Evolutionary conservation across 805 yeast genomes (phyloP).

Genomic region (Yarrowia deformans): DNA sequence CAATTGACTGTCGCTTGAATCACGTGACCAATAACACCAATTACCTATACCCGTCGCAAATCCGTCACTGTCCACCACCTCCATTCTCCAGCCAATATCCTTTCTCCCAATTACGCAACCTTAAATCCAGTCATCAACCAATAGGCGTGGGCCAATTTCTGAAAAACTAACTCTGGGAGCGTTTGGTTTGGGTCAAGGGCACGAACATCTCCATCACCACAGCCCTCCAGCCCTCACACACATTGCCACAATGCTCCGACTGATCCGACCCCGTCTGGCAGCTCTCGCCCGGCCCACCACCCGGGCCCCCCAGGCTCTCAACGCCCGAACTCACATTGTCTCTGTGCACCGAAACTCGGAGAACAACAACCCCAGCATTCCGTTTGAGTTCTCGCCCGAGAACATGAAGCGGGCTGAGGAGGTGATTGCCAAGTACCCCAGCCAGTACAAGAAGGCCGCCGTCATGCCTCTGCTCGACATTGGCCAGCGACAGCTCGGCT

Average conservation of each 20-base stretch:
- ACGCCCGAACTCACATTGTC: constrained; percentile 43
- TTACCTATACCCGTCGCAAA: neutral
- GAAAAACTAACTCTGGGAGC: constrained; percentile 34
- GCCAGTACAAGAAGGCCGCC: constrained; percentile 86
- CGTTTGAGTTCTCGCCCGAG: constrained; percentile 74
- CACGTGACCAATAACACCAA: neutral
- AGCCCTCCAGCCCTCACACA: neutral
- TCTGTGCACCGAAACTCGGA: constrained; percentile 77
- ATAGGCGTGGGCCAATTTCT: constrained; percentile 33
- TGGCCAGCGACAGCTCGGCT: constrained; percentile 88
- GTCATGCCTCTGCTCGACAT: constrained; percentile 85
- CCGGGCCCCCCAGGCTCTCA: constrained; percentile 33
- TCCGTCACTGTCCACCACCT: neutral
- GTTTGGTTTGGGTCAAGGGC: constrained; percentile 8
- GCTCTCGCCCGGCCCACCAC: constrained; percentile 35
- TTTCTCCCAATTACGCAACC: constrained; percentile 28
- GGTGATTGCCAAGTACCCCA: constrained; percentile 79
- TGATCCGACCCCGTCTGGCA: constrained; percentile 39
- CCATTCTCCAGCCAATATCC: constrained; percentile 22
- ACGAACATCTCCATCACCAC: constrained; percentile 28
- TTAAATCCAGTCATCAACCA: constrained; percentile 3
- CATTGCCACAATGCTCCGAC: constrained; percentile 23
- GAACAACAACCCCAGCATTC: constrained; percentile 68
- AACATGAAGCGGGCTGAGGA: constrained; percentile 73
- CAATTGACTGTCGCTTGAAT: neutral